Base-by-base conservation (phyloP, 805 yeast species). In the Kluyveromyces aestuarii region DNA sequence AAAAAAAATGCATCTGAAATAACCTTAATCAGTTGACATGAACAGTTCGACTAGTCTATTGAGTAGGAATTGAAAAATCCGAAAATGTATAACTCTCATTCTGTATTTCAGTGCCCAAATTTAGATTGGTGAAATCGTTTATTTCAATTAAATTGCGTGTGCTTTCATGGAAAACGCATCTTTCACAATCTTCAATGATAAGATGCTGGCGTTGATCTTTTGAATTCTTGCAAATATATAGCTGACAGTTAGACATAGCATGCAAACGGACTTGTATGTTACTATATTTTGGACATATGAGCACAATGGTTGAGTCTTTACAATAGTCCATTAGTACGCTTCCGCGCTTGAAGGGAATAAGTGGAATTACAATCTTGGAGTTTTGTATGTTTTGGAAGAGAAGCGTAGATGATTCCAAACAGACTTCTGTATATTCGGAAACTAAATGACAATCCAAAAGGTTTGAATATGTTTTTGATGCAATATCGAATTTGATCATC, bases 251-350 rank as follows among this genome's bases (percentile, higher is more conserved):
- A 2, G 42, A 2, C 36, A 63, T 35, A 17, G 50, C 53, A 46
- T 54, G 61, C 5, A 63, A 46, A 33, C 69, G 52, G 16, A 64
- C 18, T 48, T 64, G 69, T 8, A 59, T 48, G 1, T 51, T 48
- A 30, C 54, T 52, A 3, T 53, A 27, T 4, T 40, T 37, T 1
- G 58, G 57, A 8, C 56, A n/a, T 8, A 40, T 44, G 9, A 54
- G 25, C 2, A 52, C 2, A 1, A 59, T 49, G 16, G 52, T 37
- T n/a, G 56, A 51, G 41, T 58, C 42, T 8, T 18, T 17, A 25
- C 58, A 54, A 35, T 57, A 50, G 5, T 53, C 55, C 10, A 64
- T 45, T 37, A 54, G 51, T 8, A 64, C 44, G 43, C 63, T 62
- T 13, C 68, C 66, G 11, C 44, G 48, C 13, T 42, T 19, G 40